Evolutionary conservation across 106 monocot species (phyloP).

Genomic region (Acorus gramineus): DNA sequence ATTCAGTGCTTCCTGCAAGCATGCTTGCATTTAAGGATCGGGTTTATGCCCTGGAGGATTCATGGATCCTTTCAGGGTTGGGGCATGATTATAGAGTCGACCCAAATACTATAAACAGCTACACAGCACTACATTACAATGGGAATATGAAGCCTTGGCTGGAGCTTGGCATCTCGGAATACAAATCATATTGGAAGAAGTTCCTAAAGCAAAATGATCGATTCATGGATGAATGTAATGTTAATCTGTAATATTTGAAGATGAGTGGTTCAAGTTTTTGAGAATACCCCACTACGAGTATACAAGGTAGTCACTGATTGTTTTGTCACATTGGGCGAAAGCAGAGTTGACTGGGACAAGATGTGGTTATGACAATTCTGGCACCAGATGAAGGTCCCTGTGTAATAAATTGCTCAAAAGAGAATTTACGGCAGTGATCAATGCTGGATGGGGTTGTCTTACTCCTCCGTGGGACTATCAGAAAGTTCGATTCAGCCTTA

Average conservation of each 20-base stretch:
- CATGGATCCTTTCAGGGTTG: constrained; percentile 41
- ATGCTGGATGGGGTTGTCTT: no score
- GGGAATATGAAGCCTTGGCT: constrained; percentile 82
- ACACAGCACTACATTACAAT: constrained; percentile 42
- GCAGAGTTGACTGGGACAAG: no score
- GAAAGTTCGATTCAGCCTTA: no score
- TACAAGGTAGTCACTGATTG: no score
- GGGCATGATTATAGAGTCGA: constrained; percentile 42
- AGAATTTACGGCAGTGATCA: no score
- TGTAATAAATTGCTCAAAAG: no score
- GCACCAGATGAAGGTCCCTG: no score
- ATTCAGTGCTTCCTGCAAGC: constrained; percentile 34
- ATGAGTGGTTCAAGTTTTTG: neutral
- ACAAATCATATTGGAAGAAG: constrained; percentile 52
- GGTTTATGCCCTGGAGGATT: constrained; percentile 22
- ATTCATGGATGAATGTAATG: constrained; percentile 57
- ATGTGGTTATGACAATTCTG: no score
- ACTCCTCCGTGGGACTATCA: no score
- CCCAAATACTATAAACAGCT: constrained; percentile 11
- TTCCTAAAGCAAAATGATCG: constrained; percentile 38
- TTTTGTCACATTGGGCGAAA: no score
- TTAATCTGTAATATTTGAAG: constrained; percentile 23
- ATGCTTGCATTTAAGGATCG: constrained; percentile 47
- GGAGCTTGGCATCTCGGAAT: constrained; percentile 42
- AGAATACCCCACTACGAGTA: no score